Conservation (phyloP, 805 yeast species). For the Kluyveromyces wickerhamii region DNA sequence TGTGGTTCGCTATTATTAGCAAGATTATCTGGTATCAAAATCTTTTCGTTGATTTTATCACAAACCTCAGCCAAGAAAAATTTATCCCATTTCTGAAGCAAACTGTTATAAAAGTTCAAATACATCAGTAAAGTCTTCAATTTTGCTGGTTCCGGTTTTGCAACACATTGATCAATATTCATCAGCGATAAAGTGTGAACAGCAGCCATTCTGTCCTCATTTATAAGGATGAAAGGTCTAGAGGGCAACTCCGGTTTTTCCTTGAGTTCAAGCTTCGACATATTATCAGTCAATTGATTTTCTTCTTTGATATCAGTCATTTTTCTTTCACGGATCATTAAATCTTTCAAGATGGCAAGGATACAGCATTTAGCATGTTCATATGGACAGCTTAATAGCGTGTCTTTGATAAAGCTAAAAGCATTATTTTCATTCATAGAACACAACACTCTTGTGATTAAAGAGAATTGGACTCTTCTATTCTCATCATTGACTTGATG, state of each 20-base stretch:
- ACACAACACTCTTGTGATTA: conserved; percentile 57
- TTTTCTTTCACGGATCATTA: conserved; percentile 29
- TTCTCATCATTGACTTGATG: conserved; percentile 31
- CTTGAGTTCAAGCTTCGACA: conserved; percentile 5
- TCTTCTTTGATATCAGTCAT: conserved; percentile 22
- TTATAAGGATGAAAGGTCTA: conserved; percentile 38
- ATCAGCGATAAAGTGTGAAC: conserved; percentile 37
- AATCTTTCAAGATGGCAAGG: conserved; percentile 62
- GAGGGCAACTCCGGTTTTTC: conserved; percentile 26
- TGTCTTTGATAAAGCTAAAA: conserved; percentile 54
- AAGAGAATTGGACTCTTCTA: conserved; percentile 44
- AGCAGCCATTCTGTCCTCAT: conserved; percentile 34
- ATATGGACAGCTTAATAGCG: conserved; percentile 59
- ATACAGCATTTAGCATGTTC: conserved; percentile 51
- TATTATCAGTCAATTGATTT: not conserved
- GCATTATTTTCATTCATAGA: conserved; percentile 47
- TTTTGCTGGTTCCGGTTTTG: conserved; percentile 16
- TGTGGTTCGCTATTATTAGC: conserved; percentile 17
- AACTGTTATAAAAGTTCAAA: conserved; percentile 43
- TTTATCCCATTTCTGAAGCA: conserved; percentile 28
- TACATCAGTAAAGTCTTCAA: conserved; percentile 45
- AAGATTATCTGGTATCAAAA: conserved; percentile 10
- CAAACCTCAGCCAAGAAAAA: conserved; percentile 26
- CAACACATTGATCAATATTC: conserved; percentile 28
- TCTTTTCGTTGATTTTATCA: conserved; percentile 22